Evolutionary conservation across 352 stramenopile species (phyloP).

Genomic region (Globisporangium canariense): DNA sequence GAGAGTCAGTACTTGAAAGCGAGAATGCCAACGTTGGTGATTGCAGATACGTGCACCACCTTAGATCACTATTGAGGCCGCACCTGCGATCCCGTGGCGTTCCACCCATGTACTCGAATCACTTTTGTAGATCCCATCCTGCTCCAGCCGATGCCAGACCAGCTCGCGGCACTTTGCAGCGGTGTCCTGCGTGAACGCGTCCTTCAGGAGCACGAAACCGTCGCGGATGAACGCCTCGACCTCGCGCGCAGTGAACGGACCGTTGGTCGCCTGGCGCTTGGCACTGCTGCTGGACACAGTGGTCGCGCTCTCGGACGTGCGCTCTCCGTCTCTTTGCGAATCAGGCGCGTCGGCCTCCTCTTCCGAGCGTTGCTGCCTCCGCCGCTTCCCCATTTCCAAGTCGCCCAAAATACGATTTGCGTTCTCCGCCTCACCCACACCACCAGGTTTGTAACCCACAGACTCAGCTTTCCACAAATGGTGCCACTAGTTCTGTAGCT

Average conservation of each 20-base stretch:
- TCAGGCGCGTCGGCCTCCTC: background rate
- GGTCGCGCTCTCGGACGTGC: no score
- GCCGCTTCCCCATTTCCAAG: slow-evolving; percentile 5
- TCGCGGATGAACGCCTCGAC: slow-evolving; percentile 57
- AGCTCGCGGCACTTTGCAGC: slow-evolving; percentile 42
- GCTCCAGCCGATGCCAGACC: slow-evolving; percentile 37
- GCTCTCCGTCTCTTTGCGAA: background rate
- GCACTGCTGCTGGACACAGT: background rate
- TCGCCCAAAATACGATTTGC: slow-evolving; percentile 3
- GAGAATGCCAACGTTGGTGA: background rate
- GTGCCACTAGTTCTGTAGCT: background rate
- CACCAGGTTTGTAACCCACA: slow-evolving; percentile 10
- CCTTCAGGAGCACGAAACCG: slow-evolving; percentile 61
- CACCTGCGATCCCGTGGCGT: slow-evolving; percentile 52
- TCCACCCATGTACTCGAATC: slow-evolving; percentile 54
- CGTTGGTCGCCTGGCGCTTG: slow-evolving; percentile 8
- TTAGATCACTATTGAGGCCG: background rate
- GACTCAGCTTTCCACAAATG: background rate
- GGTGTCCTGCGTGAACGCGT: slow-evolving; percentile 44
- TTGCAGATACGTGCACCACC: background rate
- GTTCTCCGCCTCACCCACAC: background rate
- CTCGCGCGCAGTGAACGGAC: slow-evolving; percentile 27
- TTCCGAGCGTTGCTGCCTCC: slow-evolving; percentile 1
- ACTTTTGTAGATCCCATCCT: slow-evolving; percentile 31
- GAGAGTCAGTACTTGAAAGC: slow-evolving; percentile 1